A percentile compares a stretch with the other conserved stretches of the same genome.
phyloP scores from a whole-genome alignment of 495 filamentous ascomycete genomes.

The Penicillium flavigenum region DNA sequence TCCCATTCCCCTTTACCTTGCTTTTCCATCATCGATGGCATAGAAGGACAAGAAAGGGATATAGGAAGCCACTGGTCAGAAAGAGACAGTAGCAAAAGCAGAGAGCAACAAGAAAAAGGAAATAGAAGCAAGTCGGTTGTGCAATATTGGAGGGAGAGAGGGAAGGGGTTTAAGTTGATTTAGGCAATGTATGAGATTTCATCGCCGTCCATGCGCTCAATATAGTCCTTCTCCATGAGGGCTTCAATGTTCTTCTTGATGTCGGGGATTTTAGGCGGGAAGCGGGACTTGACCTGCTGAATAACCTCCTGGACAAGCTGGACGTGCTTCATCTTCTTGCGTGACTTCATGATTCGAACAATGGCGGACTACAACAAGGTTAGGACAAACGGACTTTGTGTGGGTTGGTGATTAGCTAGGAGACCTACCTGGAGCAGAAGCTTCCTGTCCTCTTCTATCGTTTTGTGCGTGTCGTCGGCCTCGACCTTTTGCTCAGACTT shows the following conservation, averaged over 20 bases:
- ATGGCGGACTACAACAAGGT: constrained; percentile 75
- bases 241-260: constrained; percentile 99
- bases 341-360: constrained; percentile 98
- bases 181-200: constrained; percentile 89
- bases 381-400: constrained; percentile 20
- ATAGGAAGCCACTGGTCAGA: not conserved
- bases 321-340: constrained; percentile 96
- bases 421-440: constrained; percentile 87
- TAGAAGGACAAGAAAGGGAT: not conserved
- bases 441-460: constrained; percentile 97
- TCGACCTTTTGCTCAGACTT: constrained; percentile 95
- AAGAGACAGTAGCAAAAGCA: constrained; percentile 11
- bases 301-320: constrained; percentile 93
- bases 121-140: constrained; percentile 13
- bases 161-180: constrained; percentile 13
- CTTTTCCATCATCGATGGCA: not conserved
- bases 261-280: constrained; percentile 86
- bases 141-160: constrained; percentile 2
- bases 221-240: constrained; percentile 97
- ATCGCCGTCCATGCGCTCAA: constrained; percentile 91
- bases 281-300: constrained; percentile 88
- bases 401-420: not conserved
- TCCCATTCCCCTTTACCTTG: not conserved
- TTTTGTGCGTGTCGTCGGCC: constrained; percentile 96
- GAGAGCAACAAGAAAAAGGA: constrained; percentile 13